phyloP scores from a whole-genome alignment of 129 eudicot genomes.

The Flaveria trinervia region DNA sequence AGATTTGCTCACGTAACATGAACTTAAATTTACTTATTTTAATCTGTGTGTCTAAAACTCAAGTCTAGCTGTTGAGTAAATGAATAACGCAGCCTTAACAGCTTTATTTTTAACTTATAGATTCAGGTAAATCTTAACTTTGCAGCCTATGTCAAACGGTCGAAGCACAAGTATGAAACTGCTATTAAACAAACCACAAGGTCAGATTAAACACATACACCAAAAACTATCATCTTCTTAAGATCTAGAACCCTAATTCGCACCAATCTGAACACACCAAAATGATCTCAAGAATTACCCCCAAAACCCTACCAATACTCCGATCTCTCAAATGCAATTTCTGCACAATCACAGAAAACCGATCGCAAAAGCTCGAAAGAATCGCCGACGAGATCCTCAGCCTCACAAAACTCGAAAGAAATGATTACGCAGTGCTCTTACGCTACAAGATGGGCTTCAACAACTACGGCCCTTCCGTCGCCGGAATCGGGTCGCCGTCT shows the following conservation, averaged over 20 bases:
- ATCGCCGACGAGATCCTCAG: conserved; percentile 79
- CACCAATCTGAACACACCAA: not conserved
- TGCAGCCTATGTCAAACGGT: not conserved
- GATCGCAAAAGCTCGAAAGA: conserved; percentile 61
- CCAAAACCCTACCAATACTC: conserved; percentile 33
- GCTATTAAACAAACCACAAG: not conserved
- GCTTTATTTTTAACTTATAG: too few species aligned
- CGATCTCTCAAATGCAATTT: conserved; percentile 18
- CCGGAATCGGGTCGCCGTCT: conserved; percentile 43
- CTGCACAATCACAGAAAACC: conserved; percentile 50
- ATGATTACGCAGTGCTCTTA: conserved; percentile 66
- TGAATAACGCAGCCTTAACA: too few species aligned
- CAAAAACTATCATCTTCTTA: not conserved
- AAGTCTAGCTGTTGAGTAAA: too few species aligned
- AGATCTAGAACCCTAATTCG: conserved; percentile 18
- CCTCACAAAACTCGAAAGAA: conserved; percentile 68
- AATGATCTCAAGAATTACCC: conserved; percentile 31
- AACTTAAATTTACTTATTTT: too few species aligned
- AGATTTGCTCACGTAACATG: too few species aligned
- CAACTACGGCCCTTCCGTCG: conserved; percentile 58
- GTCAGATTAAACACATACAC: not conserved
- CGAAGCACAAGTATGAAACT: not conserved
- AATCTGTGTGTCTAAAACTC: too few species aligned
- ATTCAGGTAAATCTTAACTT: too few species aligned
- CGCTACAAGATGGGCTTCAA: conserved; percentile 71